Conservation (phyloP, 192 early-diverging fungal genomes). For the Chytriomyces sp. region DNA sequence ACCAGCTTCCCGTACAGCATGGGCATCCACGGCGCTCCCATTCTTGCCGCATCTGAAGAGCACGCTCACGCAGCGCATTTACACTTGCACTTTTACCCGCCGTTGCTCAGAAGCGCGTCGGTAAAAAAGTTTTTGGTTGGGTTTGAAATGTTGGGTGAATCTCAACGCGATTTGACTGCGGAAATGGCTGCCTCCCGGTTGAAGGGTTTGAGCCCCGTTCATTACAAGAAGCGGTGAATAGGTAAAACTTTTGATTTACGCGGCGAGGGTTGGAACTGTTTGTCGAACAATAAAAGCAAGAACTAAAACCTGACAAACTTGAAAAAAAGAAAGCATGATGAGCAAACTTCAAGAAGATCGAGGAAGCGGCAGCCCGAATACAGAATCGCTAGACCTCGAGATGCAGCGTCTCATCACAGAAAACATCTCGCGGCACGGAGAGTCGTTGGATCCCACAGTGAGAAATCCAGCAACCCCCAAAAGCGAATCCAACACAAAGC, state of each 20-base stretch:
- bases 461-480: no score
- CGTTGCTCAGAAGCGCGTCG: constrained; percentile 84
- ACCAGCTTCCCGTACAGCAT: constrained; percentile 95
- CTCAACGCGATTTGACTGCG: constrained; percentile 92
- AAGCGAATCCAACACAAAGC: no score
- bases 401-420: no score
- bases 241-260: not conserved
- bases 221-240: constrained; percentile 40
- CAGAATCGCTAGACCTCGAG: no score
- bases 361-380: no score
- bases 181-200: constrained; percentile 87
- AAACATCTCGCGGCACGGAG: no score
- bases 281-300: no score
- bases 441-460: no score
- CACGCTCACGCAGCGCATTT: constrained; percentile 69
- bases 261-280: not conserved
- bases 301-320: no score
- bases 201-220: constrained; percentile 54
- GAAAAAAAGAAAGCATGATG: no score
- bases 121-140: constrained; percentile 96
- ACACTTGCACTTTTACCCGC: constrained; percentile 96
- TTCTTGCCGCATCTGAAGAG: constrained; percentile 39
- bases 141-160: constrained; percentile 93
- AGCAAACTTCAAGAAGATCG: no score
- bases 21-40: constrained; percentile 90